These are phyloP conservation scores for Talaromyces sp. DNA, from an alignment of 2,329 filamentous ascomycete genomes.

Conservation along the genomic window DNA sequence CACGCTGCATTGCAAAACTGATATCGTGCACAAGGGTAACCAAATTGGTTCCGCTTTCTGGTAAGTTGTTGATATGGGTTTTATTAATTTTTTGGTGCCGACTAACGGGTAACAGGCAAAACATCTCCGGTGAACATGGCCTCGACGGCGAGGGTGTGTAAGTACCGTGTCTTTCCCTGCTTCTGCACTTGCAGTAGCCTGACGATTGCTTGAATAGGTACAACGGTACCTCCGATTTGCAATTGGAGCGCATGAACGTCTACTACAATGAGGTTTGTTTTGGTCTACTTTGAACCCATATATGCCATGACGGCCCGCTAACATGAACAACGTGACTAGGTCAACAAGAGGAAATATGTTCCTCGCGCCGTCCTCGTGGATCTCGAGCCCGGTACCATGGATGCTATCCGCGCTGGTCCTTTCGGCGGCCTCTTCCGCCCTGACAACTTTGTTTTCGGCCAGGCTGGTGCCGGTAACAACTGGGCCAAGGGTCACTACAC, in stretches of 20 bases:
- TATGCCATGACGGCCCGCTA: not conserved
- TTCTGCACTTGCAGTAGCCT: constrained; percentile 10
- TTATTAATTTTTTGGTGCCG: not conserved
- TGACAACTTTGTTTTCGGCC: constrained; percentile 99
- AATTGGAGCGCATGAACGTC: constrained; percentile 99
- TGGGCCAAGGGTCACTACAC: constrained; percentile 99
- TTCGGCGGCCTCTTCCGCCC: constrained; percentile 99
- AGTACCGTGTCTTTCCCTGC: constrained; percentile 35
- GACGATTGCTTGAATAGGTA: constrained; percentile 54
- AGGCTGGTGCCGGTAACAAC: constrained; percentile 99
- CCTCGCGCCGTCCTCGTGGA: constrained; percentile 98
- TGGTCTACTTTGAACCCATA: not conserved
- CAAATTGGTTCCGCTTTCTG: constrained; percentile 99
- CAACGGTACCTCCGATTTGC: constrained; percentile 96
- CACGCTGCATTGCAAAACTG: not conserved
- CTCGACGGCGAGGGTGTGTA: constrained; percentile 96
- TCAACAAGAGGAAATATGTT: constrained; percentile 97
- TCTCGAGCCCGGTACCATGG: constrained; percentile 99
- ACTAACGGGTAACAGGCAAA: constrained; percentile 57
- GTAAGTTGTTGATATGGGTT: constrained; percentile 45
- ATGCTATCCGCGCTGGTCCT: constrained; percentile 94
- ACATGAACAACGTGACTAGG: constrained; percentile 46
- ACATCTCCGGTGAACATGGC: constrained; percentile 85
- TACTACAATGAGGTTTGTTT: constrained; percentile 85
- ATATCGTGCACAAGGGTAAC: constrained; percentile 67